These are phyloP conservation scores for Xylaria polymorpha DNA, from an alignment of 2,329 filamentous ascomycete genomes.

Conservation along the genomic window DNA sequence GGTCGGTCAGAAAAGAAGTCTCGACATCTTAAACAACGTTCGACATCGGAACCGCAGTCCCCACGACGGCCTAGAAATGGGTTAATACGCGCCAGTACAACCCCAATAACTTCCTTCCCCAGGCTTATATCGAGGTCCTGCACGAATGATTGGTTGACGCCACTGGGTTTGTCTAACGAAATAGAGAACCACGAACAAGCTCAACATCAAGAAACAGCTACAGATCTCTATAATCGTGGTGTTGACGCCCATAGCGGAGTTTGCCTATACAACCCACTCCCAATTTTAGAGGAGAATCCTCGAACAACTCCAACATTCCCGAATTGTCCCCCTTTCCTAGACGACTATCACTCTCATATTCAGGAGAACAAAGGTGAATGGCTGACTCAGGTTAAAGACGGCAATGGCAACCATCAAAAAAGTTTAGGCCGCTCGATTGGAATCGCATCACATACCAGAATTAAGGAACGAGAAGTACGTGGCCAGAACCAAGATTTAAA, in stretches of 20 bases:
- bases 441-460: slow-evolving; percentile 38
- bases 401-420: not conserved
- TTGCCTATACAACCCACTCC: slow-evolving; percentile 22
- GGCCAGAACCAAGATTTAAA: slow-evolving; percentile 10
- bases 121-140: slow-evolving; percentile 43
- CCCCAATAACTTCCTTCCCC: slow-evolving; percentile 44
- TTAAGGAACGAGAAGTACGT: slow-evolving; percentile 28
- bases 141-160: slow-evolving; percentile 48
- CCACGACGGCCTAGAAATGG: slow-evolving; percentile 24
- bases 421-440: slow-evolving; percentile 40
- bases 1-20: not conserved
- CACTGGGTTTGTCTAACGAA: slow-evolving; percentile 37
- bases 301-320: slow-evolving; percentile 7
- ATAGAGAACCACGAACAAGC: slow-evolving; percentile 24
- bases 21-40: slow-evolving; percentile 25
- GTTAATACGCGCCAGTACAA: slow-evolving; percentile 14
- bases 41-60: slow-evolving; percentile 41
- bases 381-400: slow-evolving; percentile 17
- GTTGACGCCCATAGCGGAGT: slow-evolving; percentile 47
- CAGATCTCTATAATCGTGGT: slow-evolving; percentile 42
- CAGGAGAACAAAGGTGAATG: slow-evolving; percentile 17
- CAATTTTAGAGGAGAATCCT: slow-evolving; percentile 40
- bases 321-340: not conserved
- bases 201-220: slow-evolving; percentile 24
- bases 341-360: not conserved